A percentile compares a stretch with the other conserved stretches of the same genome.
Conservation (phyloP, 805 yeast genomes). For the Metschnikowia amazonensis region DNA sequence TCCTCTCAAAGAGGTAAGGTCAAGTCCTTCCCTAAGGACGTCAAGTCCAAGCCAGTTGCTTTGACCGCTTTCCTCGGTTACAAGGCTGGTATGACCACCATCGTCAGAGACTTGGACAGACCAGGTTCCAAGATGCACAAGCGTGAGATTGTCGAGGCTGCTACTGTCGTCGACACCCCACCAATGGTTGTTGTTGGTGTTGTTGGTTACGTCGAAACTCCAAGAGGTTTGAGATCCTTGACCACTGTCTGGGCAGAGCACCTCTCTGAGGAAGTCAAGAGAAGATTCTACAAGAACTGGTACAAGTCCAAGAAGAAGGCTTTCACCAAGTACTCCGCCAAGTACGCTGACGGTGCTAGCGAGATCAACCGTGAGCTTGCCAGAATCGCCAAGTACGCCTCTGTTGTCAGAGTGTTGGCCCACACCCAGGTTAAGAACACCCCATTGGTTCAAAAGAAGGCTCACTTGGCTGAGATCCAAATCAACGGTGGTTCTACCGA, state of each 20-base stretch:
- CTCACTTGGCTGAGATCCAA: constrained; percentile 99
- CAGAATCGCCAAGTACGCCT: constrained; percentile 96
- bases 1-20: constrained; percentile 97
- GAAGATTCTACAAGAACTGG: constrained; percentile 99
- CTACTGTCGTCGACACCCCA: constrained; percentile 98
- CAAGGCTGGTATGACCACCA: constrained; percentile 99
- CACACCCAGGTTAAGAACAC: constrained; percentile 99
- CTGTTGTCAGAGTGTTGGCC: constrained; percentile 97
- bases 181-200: constrained; percentile 99
- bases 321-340: constrained; percentile 99
- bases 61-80: constrained; percentile 99
- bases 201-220: constrained; percentile 99
- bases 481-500: constrained; percentile 98
- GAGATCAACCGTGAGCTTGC: constrained; percentile 94
- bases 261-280: constrained; percentile 97
- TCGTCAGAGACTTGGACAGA: constrained; percentile 99
- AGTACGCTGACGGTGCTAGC: constrained; percentile 89
- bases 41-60: constrained; percentile 95
- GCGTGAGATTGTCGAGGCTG: constrained; percentile 99
- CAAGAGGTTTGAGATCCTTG: constrained; percentile 99
- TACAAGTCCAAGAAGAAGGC: constrained; percentile 99
- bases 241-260: constrained; percentile 99
- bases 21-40: constrained; percentile 99
- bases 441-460: constrained; percentile 98
- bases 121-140: constrained; percentile 99